A percentile compares a stretch with the other conserved stretches of the same genome.
Evolutionary conservation across 129 eudicot species (phyloP).

Genomic region (Helianthus annuus): HanXRQr2.0-SUNRISE NC_035448.2:202799261-202799760

Average conservation of each 20-base stretch:
- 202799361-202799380: background rate
- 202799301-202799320: background rate
- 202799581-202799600: constrained; percentile 89
- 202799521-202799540: constrained; percentile 96
- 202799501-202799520: constrained; percentile 87
- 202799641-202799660: constrained; percentile 78
- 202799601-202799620: constrained; percentile 89
- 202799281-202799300: too few species aligned
- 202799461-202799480: background rate
- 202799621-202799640: constrained; percentile 86
- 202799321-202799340: background rate
- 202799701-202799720: constrained; percentile 95
- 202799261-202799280: too few species aligned
- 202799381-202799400: background rate
- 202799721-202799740: constrained; percentile 89
- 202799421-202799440: background rate
- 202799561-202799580: constrained; percentile 62
- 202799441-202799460: background rate
- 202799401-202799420: background rate
- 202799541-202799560: constrained; percentile 80
- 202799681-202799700: constrained; percentile 89
- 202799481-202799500: constrained; percentile 16
- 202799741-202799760: constrained; percentile 61
- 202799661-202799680: constrained; percentile 90
- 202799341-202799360: background rate